These are phyloP conservation scores for Diaporthe sp. DNA, from an alignment of 2,329 filamentous ascomycete genomes.

Conservation along the genomic window DNA sequence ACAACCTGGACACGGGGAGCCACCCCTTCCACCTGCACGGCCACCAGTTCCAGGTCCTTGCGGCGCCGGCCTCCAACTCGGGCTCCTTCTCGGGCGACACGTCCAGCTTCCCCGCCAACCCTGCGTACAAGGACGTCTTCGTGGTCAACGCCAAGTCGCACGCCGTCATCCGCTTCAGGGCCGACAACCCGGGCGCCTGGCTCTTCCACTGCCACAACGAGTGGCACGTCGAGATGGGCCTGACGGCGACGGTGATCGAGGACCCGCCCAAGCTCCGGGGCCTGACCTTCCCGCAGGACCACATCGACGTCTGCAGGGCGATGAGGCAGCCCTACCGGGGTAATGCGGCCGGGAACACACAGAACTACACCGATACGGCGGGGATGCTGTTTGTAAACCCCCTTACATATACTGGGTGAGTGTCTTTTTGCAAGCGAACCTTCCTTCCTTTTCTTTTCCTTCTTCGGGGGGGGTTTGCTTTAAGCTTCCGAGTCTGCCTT, in stretches of 20 bases:
- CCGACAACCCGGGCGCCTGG: constrained; percentile 65
- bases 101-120: constrained; percentile 41
- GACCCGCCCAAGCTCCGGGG: constrained; percentile 66
- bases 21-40: constrained; percentile 67
- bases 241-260: constrained; percentile 66
- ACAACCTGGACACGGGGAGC: constrained; percentile 57
- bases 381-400: constrained; percentile 62
- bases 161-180: constrained; percentile 61
- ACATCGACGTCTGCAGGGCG: constrained; percentile 59
- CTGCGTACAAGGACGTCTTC: constrained; percentile 51
- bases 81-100: constrained; percentile 50
- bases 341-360: constrained; percentile 75
- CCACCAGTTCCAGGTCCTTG: constrained; percentile 65
- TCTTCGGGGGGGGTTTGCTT: neutral
- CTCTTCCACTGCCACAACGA: constrained; percentile 70
- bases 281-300: constrained; percentile 67
- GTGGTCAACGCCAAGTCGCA: constrained; percentile 54
- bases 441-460: neutral
- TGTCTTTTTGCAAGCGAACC: constrained; percentile 33
- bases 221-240: constrained; percentile 70
- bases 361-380: constrained; percentile 62
- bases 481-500: constrained; percentile 4
- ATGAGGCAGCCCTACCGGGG: constrained; percentile 62
- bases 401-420: constrained; percentile 59
- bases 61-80: constrained; percentile 47